Evolutionary conservation across 73 alveolate species (phyloP).

Genomic region (Breviolum minutum): DNA sequence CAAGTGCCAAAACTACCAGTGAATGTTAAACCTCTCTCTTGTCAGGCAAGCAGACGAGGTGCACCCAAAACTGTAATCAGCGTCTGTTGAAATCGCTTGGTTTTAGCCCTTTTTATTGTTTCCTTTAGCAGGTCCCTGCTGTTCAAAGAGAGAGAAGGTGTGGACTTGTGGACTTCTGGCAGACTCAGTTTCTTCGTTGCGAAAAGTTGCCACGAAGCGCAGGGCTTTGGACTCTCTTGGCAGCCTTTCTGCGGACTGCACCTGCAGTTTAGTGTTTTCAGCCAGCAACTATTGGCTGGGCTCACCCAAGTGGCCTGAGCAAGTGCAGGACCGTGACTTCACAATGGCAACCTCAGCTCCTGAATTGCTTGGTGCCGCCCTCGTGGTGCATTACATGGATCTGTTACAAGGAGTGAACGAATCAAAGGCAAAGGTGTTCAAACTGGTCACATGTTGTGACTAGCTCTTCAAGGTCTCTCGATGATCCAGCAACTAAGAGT

Average conservation of each 20-base stretch:
- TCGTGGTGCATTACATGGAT: neutral
- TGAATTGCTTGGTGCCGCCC: conserved; percentile 46
- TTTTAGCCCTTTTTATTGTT: neutral
- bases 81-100: neutral
- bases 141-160: conserved; percentile 8
- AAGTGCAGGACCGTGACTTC: conserved; percentile 54
- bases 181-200: neutral
- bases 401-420: too few relatives aligned
- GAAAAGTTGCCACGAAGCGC: neutral
- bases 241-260: conserved; percentile 28
- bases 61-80: too few relatives aligned
- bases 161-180: neutral
- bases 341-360: conserved; percentile 69
- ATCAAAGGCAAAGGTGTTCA: too few relatives aligned
- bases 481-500: conserved; percentile 64
- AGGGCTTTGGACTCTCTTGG: conserved; percentile 13
- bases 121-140: conserved; percentile 1
- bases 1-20: too few relatives aligned
- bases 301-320: too few relatives aligned
- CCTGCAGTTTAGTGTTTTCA: neutral
- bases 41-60: too few relatives aligned
- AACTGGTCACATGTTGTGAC: too few relatives aligned
- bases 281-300: neutral
- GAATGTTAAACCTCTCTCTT: too few relatives aligned
- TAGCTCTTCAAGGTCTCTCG: conserved; percentile 6